A percentile compares a stretch with the other conserved stretches of the same genome.
These are phyloP conservation scores for Salix arbutifolia DNA, from an alignment of 345 rosid genomes.

Conservation along the genomic window DNA sequence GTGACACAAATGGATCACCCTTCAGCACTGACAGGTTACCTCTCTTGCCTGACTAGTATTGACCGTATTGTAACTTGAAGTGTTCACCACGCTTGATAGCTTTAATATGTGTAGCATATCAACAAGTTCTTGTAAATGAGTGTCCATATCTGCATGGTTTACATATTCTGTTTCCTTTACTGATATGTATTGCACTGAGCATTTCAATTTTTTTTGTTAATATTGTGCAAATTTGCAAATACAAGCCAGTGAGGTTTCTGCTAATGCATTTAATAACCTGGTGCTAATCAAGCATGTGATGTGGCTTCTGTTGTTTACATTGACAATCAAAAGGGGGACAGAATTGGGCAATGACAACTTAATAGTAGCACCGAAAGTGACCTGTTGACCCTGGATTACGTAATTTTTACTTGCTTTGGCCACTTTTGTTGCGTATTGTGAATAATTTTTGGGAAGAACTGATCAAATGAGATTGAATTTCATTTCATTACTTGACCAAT, in stretches of 20 bases:
- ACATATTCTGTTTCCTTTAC: not conserved
- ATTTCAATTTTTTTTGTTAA: not conserved
- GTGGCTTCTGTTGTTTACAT: not conserved
- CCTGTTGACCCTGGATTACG: not conserved
- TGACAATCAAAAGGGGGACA: not conserved
- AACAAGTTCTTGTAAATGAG: not conserved
- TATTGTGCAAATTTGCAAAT: not conserved
- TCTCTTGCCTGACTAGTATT: slow-evolving; percentile 44
- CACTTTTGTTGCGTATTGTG: too few relatives aligned
- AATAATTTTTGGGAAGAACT: too few relatives aligned
- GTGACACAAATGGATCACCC: slow-evolving; percentile 37
- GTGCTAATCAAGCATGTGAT: not conserved
- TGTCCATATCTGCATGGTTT: not conserved
- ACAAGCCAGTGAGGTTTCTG: too few relatives aligned
- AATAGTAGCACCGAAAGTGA: not conserved
- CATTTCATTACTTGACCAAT: too few relatives aligned
- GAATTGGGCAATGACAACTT: not conserved
- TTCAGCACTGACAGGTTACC: slow-evolving; percentile 45
- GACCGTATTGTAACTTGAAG: not conserved
- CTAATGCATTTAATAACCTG: too few relatives aligned
- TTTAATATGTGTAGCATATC: not conserved
- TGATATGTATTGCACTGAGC: not conserved
- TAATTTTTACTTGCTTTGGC: not conserved
- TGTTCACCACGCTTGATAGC: not conserved
- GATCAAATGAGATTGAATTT: too few relatives aligned